A percentile compares a stretch with the other conserved stretches of the same genome.
Conservation (phyloP, 192 early-diverging fungal species). For the Lobosporangium transversale region DNA sequence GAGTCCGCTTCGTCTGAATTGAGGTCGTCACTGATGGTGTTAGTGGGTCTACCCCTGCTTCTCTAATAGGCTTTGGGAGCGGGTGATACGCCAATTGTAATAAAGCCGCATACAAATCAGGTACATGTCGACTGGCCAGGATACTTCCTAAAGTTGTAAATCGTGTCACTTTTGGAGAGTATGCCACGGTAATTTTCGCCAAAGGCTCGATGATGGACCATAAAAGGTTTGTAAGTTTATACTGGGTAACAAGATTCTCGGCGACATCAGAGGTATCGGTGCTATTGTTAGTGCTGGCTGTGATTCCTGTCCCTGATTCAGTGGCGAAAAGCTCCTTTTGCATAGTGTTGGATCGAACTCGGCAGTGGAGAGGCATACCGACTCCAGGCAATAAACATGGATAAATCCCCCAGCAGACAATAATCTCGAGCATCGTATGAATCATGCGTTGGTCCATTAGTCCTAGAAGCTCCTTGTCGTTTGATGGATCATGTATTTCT, state of each 20-base stretch:
- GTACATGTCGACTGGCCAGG: slow-evolving; percentile 63
- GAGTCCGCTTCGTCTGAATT: slow-evolving; percentile 7
- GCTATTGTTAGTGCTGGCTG: background rate
- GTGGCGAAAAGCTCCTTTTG: slow-evolving; percentile 47
- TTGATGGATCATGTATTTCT: slow-evolving; percentile 31
- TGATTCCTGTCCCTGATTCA: slow-evolving; percentile 6
- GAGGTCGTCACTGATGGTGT: background rate
- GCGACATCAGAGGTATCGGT: too few relatives aligned
- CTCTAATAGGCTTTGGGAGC: slow-evolving; percentile 43
- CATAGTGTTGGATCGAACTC: slow-evolving; percentile 65
- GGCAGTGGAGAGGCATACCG: slow-evolving; percentile 70
- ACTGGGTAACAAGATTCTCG: background rate
- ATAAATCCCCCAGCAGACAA: slow-evolving; percentile 74
- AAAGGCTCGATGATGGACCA: slow-evolving; percentile 46
- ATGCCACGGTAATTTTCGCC: slow-evolving; percentile 27
- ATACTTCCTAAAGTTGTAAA: slow-evolving; percentile 68
- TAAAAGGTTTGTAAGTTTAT: slow-evolving; percentile 2
- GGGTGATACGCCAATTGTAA: slow-evolving; percentile 78
- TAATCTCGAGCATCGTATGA: slow-evolving; percentile 71
- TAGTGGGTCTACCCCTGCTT: too few relatives aligned
- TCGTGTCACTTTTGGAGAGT: slow-evolving; percentile 22
- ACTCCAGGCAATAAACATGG: slow-evolving; percentile 74
- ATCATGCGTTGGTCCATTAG: slow-evolving; percentile 70
- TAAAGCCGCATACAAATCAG: slow-evolving; percentile 73
- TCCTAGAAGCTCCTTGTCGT: slow-evolving; percentile 58